These are phyloP conservation scores for Penicillium pulvis DNA, from an alignment of 495 filamentous ascomycete species.

Conservation along the genomic window DNA sequence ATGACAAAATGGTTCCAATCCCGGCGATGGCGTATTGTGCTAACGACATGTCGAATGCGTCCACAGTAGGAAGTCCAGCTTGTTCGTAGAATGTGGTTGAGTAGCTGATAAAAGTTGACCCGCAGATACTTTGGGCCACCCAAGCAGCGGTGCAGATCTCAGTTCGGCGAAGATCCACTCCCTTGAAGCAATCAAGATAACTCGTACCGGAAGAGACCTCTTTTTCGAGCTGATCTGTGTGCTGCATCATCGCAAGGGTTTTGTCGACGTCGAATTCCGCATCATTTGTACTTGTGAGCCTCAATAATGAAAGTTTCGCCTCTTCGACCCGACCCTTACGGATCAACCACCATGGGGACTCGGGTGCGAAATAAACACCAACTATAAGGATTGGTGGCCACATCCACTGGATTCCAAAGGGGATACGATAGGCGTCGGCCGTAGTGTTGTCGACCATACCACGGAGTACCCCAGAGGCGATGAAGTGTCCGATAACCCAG, in stretches of 20 bases:
- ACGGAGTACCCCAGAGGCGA: constrained; percentile 75
- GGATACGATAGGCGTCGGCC: constrained; percentile 62
- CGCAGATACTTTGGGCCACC: constrained; percentile 71
- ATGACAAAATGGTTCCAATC: constrained; percentile 63
- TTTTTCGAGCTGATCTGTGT: constrained; percentile 73
- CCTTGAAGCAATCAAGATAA: constrained; percentile 75
- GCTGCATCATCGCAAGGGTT: constrained; percentile 82
- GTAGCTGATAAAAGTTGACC: constrained; percentile 70
- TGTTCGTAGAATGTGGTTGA: constrained; percentile 69
- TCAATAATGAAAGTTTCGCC: constrained; percentile 66
- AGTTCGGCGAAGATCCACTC: constrained; percentile 71
- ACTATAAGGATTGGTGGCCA: constrained; percentile 77
- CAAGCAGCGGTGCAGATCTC: constrained; percentile 61
- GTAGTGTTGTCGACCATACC: constrained; percentile 52
- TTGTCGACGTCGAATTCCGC: constrained; percentile 73
- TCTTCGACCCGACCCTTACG: constrained; percentile 67
- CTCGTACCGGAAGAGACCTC: constrained; percentile 67
- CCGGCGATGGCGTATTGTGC: constrained; percentile 68
- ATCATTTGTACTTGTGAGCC: constrained; percentile 58
- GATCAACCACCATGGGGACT: constrained; percentile 83
- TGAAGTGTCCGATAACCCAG: constrained; percentile 78
- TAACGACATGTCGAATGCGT: constrained; percentile 65
- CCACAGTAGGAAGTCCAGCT: constrained; percentile 57
- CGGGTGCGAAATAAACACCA: constrained; percentile 70
- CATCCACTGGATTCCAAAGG: constrained; percentile 82